Percentiles rank a stretch among this genome's conserved stretches.
Evolutionary conservation across 129 eudicot species (phyloP).

Genomic region (Cynara cardunculus): DNA sequence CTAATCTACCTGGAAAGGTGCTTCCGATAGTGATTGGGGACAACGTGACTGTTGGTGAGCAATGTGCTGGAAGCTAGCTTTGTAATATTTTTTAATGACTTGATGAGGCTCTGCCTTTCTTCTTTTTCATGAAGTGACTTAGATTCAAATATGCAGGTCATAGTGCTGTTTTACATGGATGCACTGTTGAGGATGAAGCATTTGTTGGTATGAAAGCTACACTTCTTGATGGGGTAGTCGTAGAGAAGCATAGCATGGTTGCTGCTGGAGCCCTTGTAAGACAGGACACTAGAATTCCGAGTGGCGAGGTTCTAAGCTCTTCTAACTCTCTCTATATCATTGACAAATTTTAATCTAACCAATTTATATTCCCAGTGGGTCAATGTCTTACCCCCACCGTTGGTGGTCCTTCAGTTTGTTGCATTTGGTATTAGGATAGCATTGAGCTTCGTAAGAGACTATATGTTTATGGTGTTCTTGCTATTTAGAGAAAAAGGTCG

Average conservation of each 20-base stretch:
- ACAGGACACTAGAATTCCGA: slow-evolving; percentile 56
- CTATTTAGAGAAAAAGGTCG: too few species aligned
- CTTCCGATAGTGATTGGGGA: slow-evolving; percentile 69
- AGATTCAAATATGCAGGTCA: slow-evolving; percentile 43
- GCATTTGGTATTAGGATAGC: too few species aligned
- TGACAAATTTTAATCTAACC: background rate
- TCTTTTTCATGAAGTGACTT: background rate
- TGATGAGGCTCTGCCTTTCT: background rate
- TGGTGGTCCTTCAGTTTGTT: too few species aligned
- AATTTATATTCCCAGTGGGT: too few species aligned
- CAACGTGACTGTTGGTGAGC: slow-evolving; percentile 71
- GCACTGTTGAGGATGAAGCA: slow-evolving; percentile 71
- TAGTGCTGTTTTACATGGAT: slow-evolving; percentile 73
- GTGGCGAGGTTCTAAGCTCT: slow-evolving; percentile 47
- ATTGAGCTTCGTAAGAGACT: too few species aligned
- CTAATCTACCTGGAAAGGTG: slow-evolving; percentile 60
- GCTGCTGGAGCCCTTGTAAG: slow-evolving; percentile 79
- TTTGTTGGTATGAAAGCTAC: slow-evolving; percentile 69
- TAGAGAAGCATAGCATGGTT: slow-evolving; percentile 69
- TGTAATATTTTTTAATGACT: background rate
- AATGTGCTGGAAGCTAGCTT: background rate
- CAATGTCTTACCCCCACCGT: too few species aligned
- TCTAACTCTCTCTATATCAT: background rate
- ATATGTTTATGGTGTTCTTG: too few species aligned
- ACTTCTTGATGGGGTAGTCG: slow-evolving; percentile 66